Base-by-base conservation (phyloP, 2,329 filamentous ascomycete species). In the Penicillium expansum region DNA sequence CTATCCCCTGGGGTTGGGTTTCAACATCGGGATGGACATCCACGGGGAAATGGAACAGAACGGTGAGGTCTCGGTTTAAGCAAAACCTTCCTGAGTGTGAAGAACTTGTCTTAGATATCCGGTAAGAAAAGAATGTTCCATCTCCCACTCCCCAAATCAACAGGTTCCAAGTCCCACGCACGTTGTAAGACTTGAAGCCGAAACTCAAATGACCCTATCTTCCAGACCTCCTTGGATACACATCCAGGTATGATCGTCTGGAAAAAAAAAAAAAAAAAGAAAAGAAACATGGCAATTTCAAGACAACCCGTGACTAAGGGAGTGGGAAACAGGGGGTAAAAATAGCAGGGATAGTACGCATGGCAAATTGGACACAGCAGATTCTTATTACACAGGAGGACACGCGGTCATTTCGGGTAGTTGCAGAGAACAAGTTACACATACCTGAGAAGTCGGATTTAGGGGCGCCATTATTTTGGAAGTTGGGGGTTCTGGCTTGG, bases 401-500 rank as follows among this genome's bases (percentile, higher is more conserved):
- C 49, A 63, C 55, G 50, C 57, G 48, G 44, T 44, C 45, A 30
- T 38, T 32, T 39, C 51, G 55, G 56, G 30, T 56, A 64, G 13
- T 2, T 38, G 42, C 48, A 62, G 33, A 42, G 45, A 24, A 59
- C 33, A n/a, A 35, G 42, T 52, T 49, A 33, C 41, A 62, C 66
- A 30, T 65, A 69, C 68, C 63, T 65, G 57, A 22, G 68, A 67
- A 20, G 53, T 48, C 30, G 57, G 57, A 52, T 69, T 70, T 18
- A 69, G 55, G 33, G 60, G 68, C 13, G 68, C 57, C 68, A 70
- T 69, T 32, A 45, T 48, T 24, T 38, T 48, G 30, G n/a, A 32
- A 37, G 20, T 33, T 55, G 14, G 27, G 33, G 42, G 32, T 38
- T 20, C 3, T n/a, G 39, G 24, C 18, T 41, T 27, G 20, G 18